A percentile compares a stretch with the other conserved stretches of the same genome.
Evolutionary conservation across 2,329 filamentous ascomycete species (phyloP).

Genomic region (Chrysoporthe austroafricana): DNA sequence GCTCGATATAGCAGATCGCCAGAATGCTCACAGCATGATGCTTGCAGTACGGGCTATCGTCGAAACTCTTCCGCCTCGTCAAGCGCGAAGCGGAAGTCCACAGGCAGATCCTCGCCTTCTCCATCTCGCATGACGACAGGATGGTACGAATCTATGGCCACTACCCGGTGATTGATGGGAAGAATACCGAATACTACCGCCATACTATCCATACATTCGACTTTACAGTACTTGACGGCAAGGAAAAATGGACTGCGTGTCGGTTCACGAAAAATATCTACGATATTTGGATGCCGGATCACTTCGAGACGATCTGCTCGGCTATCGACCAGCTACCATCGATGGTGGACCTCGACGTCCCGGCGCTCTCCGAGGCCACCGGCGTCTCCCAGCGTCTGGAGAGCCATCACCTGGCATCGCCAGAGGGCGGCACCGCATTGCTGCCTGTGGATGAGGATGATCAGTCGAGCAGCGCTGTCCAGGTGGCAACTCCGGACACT

Average conservation of each 20-base stretch:
- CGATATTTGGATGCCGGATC: slow-evolving; percentile 40
- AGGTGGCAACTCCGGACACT: too few species aligned
- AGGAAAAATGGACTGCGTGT: slow-evolving; percentile 39
- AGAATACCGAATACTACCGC: slow-evolving; percentile 41
- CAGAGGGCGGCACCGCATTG: too few species aligned
- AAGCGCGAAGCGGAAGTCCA: slow-evolving; percentile 43
- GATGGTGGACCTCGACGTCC: not conserved
- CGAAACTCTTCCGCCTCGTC: slow-evolving; percentile 45
- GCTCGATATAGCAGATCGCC: slow-evolving; percentile 44
- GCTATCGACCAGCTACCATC: slow-evolving; percentile 35
- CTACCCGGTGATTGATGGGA: slow-evolving; percentile 42
- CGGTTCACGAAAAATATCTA: slow-evolving; percentile 34
- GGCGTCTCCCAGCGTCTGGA: not conserved
- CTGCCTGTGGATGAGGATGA: too few species aligned
- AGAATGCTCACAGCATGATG: slow-evolving; percentile 48
- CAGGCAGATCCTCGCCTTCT: slow-evolving; percentile 38
- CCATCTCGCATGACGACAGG: slow-evolving; percentile 38
- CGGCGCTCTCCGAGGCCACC: not conserved
- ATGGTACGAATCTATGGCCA: slow-evolving; percentile 45
- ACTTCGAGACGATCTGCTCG: slow-evolving; percentile 43
- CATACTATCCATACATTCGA: slow-evolving; percentile 41
- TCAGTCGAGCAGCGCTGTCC: too few species aligned
- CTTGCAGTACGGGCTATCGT: slow-evolving; percentile 44
- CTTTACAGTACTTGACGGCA: slow-evolving; percentile 40
- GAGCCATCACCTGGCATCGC: too few species aligned